Base-by-base conservation (phyloP, 1,284 basidiomycete genomes). In the Ustilago crameri region DNA sequence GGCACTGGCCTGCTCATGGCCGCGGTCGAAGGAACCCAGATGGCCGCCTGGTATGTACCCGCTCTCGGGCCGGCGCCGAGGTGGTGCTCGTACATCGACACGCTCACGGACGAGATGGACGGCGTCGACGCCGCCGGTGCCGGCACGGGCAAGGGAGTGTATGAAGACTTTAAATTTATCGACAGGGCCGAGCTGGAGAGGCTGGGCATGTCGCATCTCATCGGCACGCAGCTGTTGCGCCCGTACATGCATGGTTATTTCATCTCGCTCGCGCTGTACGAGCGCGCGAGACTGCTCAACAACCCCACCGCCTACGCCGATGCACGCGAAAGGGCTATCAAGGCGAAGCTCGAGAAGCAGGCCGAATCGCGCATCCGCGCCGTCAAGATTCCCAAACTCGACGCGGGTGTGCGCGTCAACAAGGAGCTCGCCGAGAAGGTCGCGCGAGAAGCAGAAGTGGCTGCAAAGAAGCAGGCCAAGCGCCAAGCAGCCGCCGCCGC, bases 221-320 rank as follows among this genome's bases (percentile, higher is more conserved):
- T 97, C 78, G 96, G 96, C 51, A 96, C 94, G 1, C 90, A 93
- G 12, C 89, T 92, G 15, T 91, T 98, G 86, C 95, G 95, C 84
- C 95, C 96, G 1, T 99, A 98, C 86, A 98, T 99, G 95, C 96
- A 99, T 84, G 96, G 96, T 48, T 98, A 95, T 89, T 98, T 99
- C 86, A 85, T 98, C 74, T 91, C 93, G 10, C 89, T 98, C 84
- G 91, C 93, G 79, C 88, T 98, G 8, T 98, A 98, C 87, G 93
- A 96, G 78, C 91, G 94, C 51, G 96, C 96, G 1, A 90, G 95
- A 34, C 88, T 97, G 76, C 93, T 98, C 75, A 91, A 93, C 65
- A 97, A 98, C 85, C 96, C 96, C 0, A 95, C 93, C 81, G 93
- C 91, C 4, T 98, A 98, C 82, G 90, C 90, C 49, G 96, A 98